Percentiles rank a stretch among this genome's conserved stretches.
These are phyloP conservation scores for Verticillium klebahnii DNA, from an alignment of 2,329 filamentous ascomycete species.

Conservation along the genomic window DNA sequence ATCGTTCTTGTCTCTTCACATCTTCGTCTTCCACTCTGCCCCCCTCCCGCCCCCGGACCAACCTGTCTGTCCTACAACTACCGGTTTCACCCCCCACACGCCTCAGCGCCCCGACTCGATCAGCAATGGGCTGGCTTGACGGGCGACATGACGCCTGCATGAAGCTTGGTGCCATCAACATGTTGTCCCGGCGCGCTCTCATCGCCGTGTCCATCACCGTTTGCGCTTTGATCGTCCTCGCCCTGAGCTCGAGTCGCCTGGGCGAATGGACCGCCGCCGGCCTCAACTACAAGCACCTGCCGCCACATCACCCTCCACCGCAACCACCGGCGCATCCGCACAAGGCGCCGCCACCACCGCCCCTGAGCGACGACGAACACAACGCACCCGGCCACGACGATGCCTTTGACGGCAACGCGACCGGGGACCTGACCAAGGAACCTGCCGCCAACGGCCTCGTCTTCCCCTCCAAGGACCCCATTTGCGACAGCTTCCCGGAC, in stretches of 20 bases:
- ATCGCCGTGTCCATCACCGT: constrained; percentile 19
- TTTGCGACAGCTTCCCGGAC: constrained; percentile 36
- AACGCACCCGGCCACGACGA: constrained; percentile 5
- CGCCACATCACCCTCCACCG: not conserved
- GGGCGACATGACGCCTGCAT: constrained; percentile 7
- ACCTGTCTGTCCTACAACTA: not conserved
- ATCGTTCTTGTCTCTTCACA: not conserved
- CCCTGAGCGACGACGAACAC: constrained; percentile 2
- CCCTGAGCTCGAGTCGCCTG: constrained; percentile 26
- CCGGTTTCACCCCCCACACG: not conserved
- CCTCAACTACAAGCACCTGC: constrained; percentile 18
- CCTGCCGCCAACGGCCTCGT: constrained; percentile 7
- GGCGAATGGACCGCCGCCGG: constrained; percentile 22
- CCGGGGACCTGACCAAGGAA: constrained; percentile 7
- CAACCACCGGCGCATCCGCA: not conserved
- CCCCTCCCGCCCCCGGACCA: no score
- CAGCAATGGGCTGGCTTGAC: not conserved
- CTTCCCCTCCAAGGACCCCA: constrained; percentile 17
- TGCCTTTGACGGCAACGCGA: not conserved
- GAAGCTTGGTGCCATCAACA: constrained; percentile 11
- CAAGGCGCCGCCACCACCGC: constrained; percentile 1
- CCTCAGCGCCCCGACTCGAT: not conserved
- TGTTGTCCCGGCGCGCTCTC: constrained; percentile 23
- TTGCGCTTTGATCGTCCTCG: constrained; percentile 23
- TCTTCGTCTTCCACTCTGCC: not conserved